These are phyloP conservation scores for Collybia mongolica DNA, from an alignment of 768 basidiomycete genomes.

Conservation along the genomic window DNA sequence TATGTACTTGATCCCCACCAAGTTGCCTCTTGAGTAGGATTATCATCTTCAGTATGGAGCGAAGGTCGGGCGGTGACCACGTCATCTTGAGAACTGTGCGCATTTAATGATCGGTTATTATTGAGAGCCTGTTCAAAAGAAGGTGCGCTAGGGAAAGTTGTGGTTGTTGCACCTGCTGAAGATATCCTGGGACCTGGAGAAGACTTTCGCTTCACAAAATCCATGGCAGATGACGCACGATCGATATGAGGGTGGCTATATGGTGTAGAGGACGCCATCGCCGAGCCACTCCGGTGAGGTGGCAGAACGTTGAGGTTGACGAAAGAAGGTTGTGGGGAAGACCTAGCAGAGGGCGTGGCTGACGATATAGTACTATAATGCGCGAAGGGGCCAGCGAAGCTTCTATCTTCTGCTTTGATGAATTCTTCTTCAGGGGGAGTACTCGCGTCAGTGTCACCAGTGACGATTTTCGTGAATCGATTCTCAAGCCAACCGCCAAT, in stretches of 20 bases:
- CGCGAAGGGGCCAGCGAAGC: constrained; percentile 80
- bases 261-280: constrained; percentile 56
- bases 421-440: constrained; percentile 36
- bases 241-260: constrained; percentile 56
- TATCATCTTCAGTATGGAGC: constrained; percentile 27
- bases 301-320: constrained; percentile 39
- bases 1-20: constrained; percentile 66
- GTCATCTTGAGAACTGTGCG: constrained; percentile 30
- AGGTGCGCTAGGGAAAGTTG: constrained; percentile 46
- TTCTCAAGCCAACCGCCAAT: constrained; percentile 93
- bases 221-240: constrained; percentile 77
- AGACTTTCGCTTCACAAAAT: constrained; percentile 56
- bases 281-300: constrained; percentile 66
- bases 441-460: constrained; percentile 75
- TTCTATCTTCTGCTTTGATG: constrained; percentile 34
- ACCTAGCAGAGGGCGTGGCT: constrained; percentile 65
- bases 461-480: constrained; percentile 90
- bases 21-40: constrained; percentile 36
- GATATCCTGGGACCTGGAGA: constrained; percentile 55
- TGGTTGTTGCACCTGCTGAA: constrained; percentile 51
- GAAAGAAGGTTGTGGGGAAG: constrained; percentile 69
- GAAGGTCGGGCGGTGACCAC: constrained; percentile 29
- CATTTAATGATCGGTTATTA: constrained; percentile 30
- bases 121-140: constrained; percentile 33
- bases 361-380: constrained; percentile 94